A percentile compares a stretch with the other conserved stretches of the same genome.
Evolutionary conservation across 139 green algal genomes (phyloP).

Genomic region (Desmodesmus armatus): DNA sequence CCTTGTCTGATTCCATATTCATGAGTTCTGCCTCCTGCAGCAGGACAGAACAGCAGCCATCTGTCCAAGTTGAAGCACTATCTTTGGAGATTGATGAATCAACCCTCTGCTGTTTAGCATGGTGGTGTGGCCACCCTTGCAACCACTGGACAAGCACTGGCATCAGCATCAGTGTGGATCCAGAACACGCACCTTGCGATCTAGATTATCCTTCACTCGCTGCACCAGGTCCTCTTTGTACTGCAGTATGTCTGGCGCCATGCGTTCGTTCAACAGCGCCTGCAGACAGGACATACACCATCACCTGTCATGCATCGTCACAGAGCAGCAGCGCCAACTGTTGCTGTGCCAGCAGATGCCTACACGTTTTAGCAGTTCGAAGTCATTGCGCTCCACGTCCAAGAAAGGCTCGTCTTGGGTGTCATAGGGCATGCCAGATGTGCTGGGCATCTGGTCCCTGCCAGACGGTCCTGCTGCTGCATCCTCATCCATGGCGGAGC

Average conservation of each 20-base stretch:
- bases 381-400: background rate
- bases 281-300: conserved; percentile 12
- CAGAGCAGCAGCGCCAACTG: background rate
- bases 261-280: conserved; percentile 40
- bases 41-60: background rate
- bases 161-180: too few relatives aligned
- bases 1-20: background rate
- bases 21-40: conserved; percentile 16
- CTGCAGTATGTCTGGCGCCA: conserved; percentile 36
- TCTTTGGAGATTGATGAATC: too few relatives aligned
- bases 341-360: background rate
- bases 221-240: conserved; percentile 41
- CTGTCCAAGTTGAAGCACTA: background rate
- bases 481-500: background rate
- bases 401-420: conserved; percentile 3
- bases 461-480: background rate
- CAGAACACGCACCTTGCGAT: conserved; percentile 10
- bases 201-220: background rate
- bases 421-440: background rate
- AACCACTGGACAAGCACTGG: too few relatives aligned
- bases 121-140: too few relatives aligned
- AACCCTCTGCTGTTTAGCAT: too few relatives aligned
- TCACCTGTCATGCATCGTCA: background rate
- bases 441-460: background rate
- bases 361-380: conserved; percentile 33